A percentile compares a stretch with the other conserved stretches of the same genome.
phyloP scores from a whole-genome alignment of 805 yeast genomes.

The Ogataea nitratoaversa region DNA sequence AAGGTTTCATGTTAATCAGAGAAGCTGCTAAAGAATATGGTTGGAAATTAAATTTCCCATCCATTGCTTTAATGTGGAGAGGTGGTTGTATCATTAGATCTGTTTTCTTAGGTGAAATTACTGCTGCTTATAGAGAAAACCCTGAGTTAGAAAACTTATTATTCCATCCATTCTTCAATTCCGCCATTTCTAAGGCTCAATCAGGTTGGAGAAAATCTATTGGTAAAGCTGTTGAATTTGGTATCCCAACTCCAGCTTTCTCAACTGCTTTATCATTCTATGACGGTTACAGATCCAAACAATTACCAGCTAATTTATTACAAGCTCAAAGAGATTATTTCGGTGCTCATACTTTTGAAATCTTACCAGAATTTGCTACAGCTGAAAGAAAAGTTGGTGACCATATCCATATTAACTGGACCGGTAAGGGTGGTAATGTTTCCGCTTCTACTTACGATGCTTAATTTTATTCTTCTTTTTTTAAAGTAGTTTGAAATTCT shows the following conservation, averaged over 20 bases:
- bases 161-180: constrained; percentile 90
- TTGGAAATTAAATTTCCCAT: constrained; percentile 97
- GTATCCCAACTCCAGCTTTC: constrained; percentile 98
- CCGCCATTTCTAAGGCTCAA: constrained; percentile 92
- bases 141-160: constrained; percentile 93
- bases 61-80: constrained; percentile 99
- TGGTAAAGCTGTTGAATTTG: constrained; percentile 71
- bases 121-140: constrained; percentile 90
- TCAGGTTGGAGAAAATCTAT: constrained; percentile 90
- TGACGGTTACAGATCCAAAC: constrained; percentile 97
- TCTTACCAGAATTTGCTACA: constrained; percentile 80
- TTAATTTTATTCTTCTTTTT: too few relatives aligned
- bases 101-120: constrained; percentile 95
- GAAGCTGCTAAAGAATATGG: constrained; percentile 96
- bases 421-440: constrained; percentile 97
- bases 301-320: constrained; percentile 94
- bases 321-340: constrained; percentile 99
- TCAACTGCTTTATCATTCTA: constrained; percentile 95
- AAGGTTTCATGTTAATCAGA: constrained; percentile 98
- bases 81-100: constrained; percentile 99
- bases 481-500: too few relatives aligned
- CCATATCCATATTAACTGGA: constrained; percentile 97
- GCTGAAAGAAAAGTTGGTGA: constrained; percentile 71
- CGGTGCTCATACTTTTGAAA: constrained; percentile 99
- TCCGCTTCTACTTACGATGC: constrained; percentile 95